Conservation (phyloP, 192 early-diverging fungal genomes). For the Umbelopsis vinacea region DNA sequence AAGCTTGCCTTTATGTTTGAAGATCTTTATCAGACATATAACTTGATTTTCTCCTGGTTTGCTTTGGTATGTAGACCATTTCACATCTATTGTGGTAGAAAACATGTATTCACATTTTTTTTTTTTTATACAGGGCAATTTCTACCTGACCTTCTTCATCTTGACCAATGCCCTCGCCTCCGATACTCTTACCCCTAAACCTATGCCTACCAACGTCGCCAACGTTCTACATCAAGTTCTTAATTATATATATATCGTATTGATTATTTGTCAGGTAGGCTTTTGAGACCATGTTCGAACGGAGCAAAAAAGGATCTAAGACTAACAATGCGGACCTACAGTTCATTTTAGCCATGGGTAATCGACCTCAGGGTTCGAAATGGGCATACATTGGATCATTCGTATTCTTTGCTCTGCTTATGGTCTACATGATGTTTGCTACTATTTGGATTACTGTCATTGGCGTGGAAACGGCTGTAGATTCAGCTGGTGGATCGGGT, state of each 20-base stretch:
- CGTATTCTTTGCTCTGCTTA: conserved; percentile 84
- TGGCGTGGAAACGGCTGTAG: conserved; percentile 61
- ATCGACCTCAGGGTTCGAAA: conserved; percentile 87
- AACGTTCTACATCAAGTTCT: conserved; percentile 45
- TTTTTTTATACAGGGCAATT: conserved; percentile 59
- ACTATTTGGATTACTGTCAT: conserved; percentile 69
- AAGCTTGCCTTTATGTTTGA: conserved; percentile 79
- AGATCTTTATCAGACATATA: conserved; percentile 83
- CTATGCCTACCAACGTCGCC: conserved; percentile 47
- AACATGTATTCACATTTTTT: not conserved
- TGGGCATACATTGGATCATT: conserved; percentile 75
- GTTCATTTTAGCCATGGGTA: conserved; percentile 91
- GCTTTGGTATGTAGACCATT: conserved; percentile 54
- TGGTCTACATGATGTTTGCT: conserved; percentile 86
- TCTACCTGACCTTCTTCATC: conserved; percentile 64
- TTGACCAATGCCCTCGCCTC: conserved; percentile 48
- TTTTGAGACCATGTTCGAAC: conserved; percentile 71
- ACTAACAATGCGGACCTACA: conserved; percentile 7
- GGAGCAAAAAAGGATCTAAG: not conserved
- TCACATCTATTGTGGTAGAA: not conserved
- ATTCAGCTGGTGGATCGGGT: conserved; percentile 53
- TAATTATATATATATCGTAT: conserved; percentile 57
- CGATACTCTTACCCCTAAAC: conserved; percentile 19
- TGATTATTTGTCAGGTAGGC: conserved; percentile 72
- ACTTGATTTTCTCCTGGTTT: conserved; percentile 92